Evolutionary conservation across 1,284 basidiomycete species (phyloP), one percentile per base, ranked within the genome.

Genomic region (Moniliophthora roreri): DNA sequence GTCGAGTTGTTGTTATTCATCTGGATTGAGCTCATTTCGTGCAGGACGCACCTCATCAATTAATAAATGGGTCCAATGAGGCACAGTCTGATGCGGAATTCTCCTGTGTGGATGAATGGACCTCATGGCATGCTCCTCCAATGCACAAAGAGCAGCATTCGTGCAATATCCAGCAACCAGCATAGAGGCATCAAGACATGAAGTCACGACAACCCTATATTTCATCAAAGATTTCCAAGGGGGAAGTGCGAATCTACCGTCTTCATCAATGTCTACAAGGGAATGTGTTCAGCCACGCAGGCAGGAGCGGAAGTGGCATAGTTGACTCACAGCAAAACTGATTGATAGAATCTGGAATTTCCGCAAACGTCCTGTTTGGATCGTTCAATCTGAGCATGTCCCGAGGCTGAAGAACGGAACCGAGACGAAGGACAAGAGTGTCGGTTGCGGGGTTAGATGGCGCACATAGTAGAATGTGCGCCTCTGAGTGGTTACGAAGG

Each of bases 391-490:
- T 66, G 5, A 78, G 54, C 71, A 78, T 73, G 50, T 77, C 69
- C 18, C 70, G 58, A 7, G 73, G 76, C 4, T 62, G 57, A 2
- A 78, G 64, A 36, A 68, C 61, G 8, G 58, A 61, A 41, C 68
- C 64, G 15, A 78, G 66, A 15, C 76, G 66, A 40, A 68, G 56
- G 8, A 69, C 73, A 7, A 78, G 66, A 0, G 75, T 77, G 57
- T 78, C 76, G 6, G 76, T 76, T 3, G 76, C 76, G 8, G 74
- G 69, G 53, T 77, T 76, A 1, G 76, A 78, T 1, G 76, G 76
- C 2, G 76, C 76, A 39, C 75, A 77, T 7, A 78, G 65, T 26
- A 78, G 64, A 37, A 78, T 72, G 54, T 69, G 73, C 0, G 75
- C 70, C 50, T 76, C 69, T 1, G 74, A 70, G 54, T 75, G 73